Evolutionary conservation across 257 asterid species (phyloP), one percentile per base, ranked within the genome.

Genomic region (Plectranthus barbatus): DNA sequence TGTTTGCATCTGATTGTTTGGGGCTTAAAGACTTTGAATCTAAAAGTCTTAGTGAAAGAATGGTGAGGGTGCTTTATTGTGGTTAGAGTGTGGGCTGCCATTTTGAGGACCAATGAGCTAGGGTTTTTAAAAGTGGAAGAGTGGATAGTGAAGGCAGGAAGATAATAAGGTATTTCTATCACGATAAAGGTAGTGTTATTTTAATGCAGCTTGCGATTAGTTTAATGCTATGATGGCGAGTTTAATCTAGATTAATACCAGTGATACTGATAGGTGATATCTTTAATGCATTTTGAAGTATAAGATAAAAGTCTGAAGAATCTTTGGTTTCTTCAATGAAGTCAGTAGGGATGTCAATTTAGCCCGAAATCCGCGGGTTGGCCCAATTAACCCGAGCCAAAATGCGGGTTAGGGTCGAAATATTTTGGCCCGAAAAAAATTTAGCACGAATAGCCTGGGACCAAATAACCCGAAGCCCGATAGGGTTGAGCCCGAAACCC

Each of bases 51-150:
- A 61, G 68, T 46, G 78, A 68, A 71, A 29, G 74, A 66, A 19
- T 62, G 80, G 56, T 75, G 56, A 36, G 86, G 83, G 63, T 75
- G 80, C 23, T 70, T 68, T 8, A 86, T 41, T 26, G 70, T 73
- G 59, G 63, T 57, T 20, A 67, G 74, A 60, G 60, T 33, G 41
- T 76, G 66, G 67, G 83, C 74, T 13, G 91, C 91, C 95, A 89
- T 84, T 62, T 64, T 55, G 47, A 29, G 60, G 65, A 67, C 26
- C 29, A 56, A 2, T 34, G 62, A 18, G 21, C 29, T 74, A 50
- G 74, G 78, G 74, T 74, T 71, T 65, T 40, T 20, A 62, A 31
- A 60, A 47, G 62, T 59, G 59, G 52, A 60, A 58, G 50, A 41
- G 57, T 20, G 17, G 39, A 29, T 10, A 13, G 56, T 57, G 60